phyloP scores from a whole-genome alignment of 305 asterid species.

The Fraxinus floribunda region DNA sequence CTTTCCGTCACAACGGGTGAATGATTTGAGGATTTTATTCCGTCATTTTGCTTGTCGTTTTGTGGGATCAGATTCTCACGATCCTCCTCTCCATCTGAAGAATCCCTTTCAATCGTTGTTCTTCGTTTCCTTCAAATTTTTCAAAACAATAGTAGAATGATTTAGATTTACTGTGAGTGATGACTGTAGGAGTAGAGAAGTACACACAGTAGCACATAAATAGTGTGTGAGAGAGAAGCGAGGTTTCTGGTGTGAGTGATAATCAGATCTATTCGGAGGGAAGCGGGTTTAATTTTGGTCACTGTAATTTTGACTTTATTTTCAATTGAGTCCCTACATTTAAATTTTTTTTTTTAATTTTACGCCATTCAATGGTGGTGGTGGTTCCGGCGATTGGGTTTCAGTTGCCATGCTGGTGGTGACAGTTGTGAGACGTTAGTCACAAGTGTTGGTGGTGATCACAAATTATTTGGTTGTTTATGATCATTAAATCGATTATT shows the following conservation, averaged over 20 bases:
- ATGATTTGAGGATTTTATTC: constrained; percentile 44
- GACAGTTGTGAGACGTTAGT: too few species aligned
- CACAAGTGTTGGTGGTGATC: too few species aligned
- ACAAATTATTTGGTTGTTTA: too few species aligned
- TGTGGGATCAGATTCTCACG: constrained; percentile 63
- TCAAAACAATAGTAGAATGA: background rate
- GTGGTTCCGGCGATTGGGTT: too few species aligned
- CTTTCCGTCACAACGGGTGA: constrained; percentile 27
- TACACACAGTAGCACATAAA: background rate
- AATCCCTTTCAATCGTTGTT: constrained; percentile 53
- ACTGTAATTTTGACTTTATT: background rate
- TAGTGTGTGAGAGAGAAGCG: background rate
- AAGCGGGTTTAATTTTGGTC: background rate
- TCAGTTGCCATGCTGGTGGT: too few species aligned
- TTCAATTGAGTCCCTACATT: background rate
- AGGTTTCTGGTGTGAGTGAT: constrained; percentile 17
- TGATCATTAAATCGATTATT: too few species aligned
- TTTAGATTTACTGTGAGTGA: background rate
- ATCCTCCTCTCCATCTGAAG: constrained; percentile 88
- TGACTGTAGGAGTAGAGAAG: background rate
- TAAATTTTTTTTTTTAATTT: too few species aligned
- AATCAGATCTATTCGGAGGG: constrained; percentile 19
- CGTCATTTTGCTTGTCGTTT: constrained; percentile 45
- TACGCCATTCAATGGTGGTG: background rate
- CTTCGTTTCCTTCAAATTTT: background rate